Percentiles rank a stretch among this genome's conserved stretches.
Conservation (phyloP, 192 early-diverging fungal species). For the Lobulomyces angularis region DNA sequence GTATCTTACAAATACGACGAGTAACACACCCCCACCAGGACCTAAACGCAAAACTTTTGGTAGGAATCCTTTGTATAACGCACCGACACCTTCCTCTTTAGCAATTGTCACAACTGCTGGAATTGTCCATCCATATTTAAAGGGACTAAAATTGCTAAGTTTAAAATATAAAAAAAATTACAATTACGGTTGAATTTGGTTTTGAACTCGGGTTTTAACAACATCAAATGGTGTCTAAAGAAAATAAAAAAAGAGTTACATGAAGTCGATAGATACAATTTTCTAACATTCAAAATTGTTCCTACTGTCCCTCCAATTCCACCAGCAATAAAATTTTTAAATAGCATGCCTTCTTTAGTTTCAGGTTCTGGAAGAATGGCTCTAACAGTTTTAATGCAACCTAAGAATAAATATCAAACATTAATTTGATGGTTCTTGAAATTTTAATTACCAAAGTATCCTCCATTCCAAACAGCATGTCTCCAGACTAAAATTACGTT, state of each 20-base stretch:
- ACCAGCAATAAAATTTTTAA: constrained; percentile 82
- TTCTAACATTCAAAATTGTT: constrained; percentile 65
- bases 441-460: constrained; percentile 64
- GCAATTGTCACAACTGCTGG: constrained; percentile 63
- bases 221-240: constrained; percentile 81
- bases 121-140: constrained; percentile 82
- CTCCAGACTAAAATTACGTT: no score
- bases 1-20: constrained; percentile 91
- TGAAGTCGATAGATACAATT: not conserved
- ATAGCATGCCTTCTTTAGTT: constrained; percentile 60
- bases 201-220: constrained; percentile 91
- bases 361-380: constrained; percentile 65
- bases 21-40: constrained; percentile 59
- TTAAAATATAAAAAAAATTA: no score
- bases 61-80: constrained; percentile 90
- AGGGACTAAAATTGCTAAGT: no score
- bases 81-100: constrained; percentile 74
- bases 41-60: constrained; percentile 92
- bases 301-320: constrained; percentile 86
- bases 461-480: constrained; percentile 93
- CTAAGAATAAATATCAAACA: not conserved
- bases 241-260: constrained; percentile 1
- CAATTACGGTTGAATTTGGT: constrained; percentile 53
- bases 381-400: constrained; percentile 57
- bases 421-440: not conserved